Conservation (phyloP, 2,329 filamentous ascomycete species). For the Stagonosporopsis rhizophila region DNA sequence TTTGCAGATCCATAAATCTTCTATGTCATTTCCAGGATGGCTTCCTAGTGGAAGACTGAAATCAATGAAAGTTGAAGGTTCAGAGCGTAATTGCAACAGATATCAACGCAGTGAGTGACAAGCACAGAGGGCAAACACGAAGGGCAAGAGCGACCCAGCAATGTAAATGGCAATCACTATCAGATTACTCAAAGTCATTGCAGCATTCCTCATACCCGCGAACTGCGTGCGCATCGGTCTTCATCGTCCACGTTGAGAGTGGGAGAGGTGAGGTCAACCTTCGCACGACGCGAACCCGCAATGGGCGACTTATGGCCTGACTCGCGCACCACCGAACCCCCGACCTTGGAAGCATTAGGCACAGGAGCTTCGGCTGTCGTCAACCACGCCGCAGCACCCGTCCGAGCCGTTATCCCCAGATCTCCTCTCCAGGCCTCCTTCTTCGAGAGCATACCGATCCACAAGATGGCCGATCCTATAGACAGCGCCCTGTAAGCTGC, state of each 20-base stretch:
- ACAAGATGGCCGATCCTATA: constrained; percentile 48
- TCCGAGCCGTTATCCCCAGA: constrained; percentile 22
- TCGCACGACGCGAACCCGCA: constrained; percentile 12
- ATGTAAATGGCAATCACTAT: not conserved
- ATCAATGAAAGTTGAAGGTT: too few species aligned
- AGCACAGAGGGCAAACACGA: not conserved
- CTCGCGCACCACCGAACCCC: constrained; percentile 30
- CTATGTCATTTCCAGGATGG: too few species aligned
- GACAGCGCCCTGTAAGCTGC: constrained; percentile 74
- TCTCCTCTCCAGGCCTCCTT: constrained; percentile 20
- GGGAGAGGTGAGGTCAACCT: constrained; percentile 16
- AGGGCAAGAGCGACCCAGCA: not conserved
- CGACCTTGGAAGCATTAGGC: constrained; percentile 31
- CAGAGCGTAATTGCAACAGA: too few species aligned
- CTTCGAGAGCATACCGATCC: constrained; percentile 11
- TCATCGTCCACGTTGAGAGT: not conserved
- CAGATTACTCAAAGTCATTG: not conserved
- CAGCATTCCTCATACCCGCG: not conserved
- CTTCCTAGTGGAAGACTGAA: too few species aligned
- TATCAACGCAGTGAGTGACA: not conserved
- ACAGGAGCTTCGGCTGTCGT: constrained; percentile 22
- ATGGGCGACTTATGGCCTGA: constrained; percentile 29
- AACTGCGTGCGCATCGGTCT: not conserved
- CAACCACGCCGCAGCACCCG: constrained; percentile 10
- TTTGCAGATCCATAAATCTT: too few species aligned